phyloP scores from a whole-genome alignment of 768 basidiomycete species.

The Boletellus sp. region DNA sequence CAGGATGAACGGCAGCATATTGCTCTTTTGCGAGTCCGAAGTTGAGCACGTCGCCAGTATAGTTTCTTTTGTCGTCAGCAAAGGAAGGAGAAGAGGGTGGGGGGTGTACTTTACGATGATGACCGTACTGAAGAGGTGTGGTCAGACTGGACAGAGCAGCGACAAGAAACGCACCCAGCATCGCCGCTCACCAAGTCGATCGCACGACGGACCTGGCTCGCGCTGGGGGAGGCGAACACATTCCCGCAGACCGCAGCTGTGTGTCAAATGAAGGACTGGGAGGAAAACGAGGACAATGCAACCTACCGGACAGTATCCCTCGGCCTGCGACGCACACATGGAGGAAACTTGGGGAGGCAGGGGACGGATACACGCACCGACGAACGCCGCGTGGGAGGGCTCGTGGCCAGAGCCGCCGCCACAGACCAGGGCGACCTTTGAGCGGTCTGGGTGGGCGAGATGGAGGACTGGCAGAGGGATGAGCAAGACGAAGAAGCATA shows the following conservation, averaged over 20 bases:
- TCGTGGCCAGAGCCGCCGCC: slow-evolving; percentile 91
- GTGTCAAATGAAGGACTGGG: background rate
- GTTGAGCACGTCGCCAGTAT: slow-evolving; percentile 88
- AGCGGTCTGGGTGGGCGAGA: slow-evolving; percentile 49
- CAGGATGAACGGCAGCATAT: slow-evolving; percentile 65
- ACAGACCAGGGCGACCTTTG: slow-evolving; percentile 73
- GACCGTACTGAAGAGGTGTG: slow-evolving; percentile 50
- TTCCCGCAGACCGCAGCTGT: slow-evolving; percentile 80
- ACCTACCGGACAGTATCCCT: slow-evolving; percentile 71
- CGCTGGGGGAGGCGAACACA: slow-evolving; percentile 87
- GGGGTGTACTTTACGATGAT: slow-evolving; percentile 73
- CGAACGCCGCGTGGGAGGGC: slow-evolving; percentile 84
- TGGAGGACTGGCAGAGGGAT: slow-evolving; percentile 51
- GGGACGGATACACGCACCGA: slow-evolving; percentile 49
- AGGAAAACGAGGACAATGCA: background rate
- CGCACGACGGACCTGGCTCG: slow-evolving; percentile 76
- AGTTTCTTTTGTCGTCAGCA: slow-evolving; percentile 52
- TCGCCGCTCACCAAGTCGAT: slow-evolving; percentile 74
- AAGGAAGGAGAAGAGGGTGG: background rate
- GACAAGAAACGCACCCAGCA: slow-evolving; percentile 50
- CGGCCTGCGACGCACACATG: slow-evolving; percentile 41
- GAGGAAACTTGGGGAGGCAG: background rate
- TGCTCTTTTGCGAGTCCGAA: slow-evolving; percentile 90
- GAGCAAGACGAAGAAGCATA: background rate
- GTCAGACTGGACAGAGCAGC: background rate